Conservation (phyloP, 2,329 filamentous ascomycete genomes). For the Aspergillus pseudoterreus region DNA sequence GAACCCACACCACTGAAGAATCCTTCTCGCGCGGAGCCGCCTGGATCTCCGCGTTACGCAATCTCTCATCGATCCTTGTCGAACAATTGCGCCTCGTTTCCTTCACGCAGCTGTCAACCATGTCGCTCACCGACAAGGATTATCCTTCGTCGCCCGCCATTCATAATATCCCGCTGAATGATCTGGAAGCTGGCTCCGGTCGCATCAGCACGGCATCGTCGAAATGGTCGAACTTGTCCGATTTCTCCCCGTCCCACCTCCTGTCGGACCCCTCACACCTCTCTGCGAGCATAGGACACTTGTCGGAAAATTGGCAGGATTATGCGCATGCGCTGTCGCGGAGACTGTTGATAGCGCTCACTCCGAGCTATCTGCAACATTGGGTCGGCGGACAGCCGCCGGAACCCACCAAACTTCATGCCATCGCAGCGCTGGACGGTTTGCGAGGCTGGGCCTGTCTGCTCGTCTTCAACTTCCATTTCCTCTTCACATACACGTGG, state of each 20-base stretch:
- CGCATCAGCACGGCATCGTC: slow-evolving; percentile 1
- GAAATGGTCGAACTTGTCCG: slow-evolving; percentile 22
- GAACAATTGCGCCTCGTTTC: neutral
- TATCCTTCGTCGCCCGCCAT: slow-evolving; percentile 19
- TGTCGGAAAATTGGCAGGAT: slow-evolving; percentile 23
- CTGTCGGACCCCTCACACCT: slow-evolving; percentile 11
- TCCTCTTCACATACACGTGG: slow-evolving; percentile 43
- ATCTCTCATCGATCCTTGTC: neutral
- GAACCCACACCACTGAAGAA: neutral
- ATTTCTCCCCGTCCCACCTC: slow-evolving; percentile 20
- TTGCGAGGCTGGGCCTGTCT: slow-evolving; percentile 43
- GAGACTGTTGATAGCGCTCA: slow-evolving; percentile 27
- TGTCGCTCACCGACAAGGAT: slow-evolving; percentile 15
- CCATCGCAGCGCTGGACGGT: slow-evolving; percentile 40
- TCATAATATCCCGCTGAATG: slow-evolving; percentile 25
- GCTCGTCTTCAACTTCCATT: slow-evolving; percentile 47
- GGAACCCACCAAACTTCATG: slow-evolving; percentile 29
- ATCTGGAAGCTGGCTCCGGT: slow-evolving; percentile 24
- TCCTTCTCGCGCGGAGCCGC: neutral
- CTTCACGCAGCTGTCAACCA: neutral
- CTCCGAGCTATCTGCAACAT: slow-evolving; percentile 36
- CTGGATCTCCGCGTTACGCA: neutral
- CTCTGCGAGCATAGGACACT: slow-evolving; percentile 9
- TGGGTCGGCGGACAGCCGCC: slow-evolving; percentile 28
- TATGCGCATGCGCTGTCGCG: slow-evolving; percentile 19